phyloP scores from a whole-genome alignment of 345 rosid genomes.

The Bretschneidera sinensis region DNA sequence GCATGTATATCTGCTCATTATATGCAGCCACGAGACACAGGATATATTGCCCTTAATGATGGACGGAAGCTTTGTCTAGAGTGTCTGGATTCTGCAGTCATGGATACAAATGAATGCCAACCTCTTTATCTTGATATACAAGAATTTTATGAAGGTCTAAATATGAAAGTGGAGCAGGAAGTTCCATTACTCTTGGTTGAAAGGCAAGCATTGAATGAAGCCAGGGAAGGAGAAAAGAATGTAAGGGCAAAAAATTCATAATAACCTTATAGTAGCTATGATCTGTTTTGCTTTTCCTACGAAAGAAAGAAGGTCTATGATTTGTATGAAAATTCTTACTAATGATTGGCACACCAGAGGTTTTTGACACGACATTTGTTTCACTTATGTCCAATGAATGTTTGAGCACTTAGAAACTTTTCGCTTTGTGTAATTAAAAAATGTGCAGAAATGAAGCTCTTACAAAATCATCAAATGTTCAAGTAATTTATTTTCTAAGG shows the following conservation, averaged over 20 bases:
- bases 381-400: too few relatives aligned
- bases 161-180: constrained; percentile 87
- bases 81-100: constrained; percentile 93
- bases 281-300: background rate
- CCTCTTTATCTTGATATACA: constrained; percentile 77
- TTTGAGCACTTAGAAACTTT: too few relatives aligned
- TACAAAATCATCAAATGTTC: too few relatives aligned
- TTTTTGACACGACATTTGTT: too few relatives aligned
- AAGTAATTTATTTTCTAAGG: too few relatives aligned
- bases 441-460: too few relatives aligned
- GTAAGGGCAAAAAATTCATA: constrained; percentile 35
- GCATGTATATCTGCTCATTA: constrained; percentile 9
- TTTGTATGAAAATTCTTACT: constrained; percentile 1
- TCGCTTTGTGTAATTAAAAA: too few relatives aligned
- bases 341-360: too few relatives aligned
- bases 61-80: constrained; percentile 94
- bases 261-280: background rate
- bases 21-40: constrained; percentile 64
- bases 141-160: constrained; percentile 70
- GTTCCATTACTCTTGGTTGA: constrained; percentile 93
- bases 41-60: constrained; percentile 70
- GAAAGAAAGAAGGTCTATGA: background rate
- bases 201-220: constrained; percentile 91
- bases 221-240: constrained; percentile 90
- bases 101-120: constrained; percentile 86